Conservation (phyloP, 2,329 filamentous ascomycete genomes). For the Fusarium azukiicola region DNA sequence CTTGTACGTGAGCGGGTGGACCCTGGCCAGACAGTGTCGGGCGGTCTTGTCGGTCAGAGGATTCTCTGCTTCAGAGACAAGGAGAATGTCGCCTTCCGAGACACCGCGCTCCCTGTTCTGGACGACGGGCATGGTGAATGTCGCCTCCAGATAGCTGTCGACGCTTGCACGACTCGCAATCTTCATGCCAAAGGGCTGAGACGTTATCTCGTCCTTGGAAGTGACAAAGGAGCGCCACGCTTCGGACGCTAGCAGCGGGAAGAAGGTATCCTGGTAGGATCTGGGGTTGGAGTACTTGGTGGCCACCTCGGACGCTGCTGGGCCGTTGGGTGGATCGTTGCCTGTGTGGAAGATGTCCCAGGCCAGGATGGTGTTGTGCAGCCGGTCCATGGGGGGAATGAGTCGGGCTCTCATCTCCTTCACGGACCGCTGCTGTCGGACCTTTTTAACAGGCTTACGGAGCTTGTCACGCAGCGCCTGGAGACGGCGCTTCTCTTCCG, state of each 20-base stretch:
- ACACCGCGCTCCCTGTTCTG: conserved; percentile 87
- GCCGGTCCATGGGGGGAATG: conserved; percentile 90
- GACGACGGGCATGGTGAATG: conserved; percentile 87
- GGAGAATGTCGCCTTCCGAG: conserved; percentile 92
- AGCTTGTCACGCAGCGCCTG: conserved; percentile 75
- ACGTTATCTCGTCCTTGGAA: conserved; percentile 91
- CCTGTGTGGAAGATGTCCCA: conserved; percentile 98
- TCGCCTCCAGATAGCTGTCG: conserved; percentile 95
- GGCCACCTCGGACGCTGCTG: conserved; percentile 87
- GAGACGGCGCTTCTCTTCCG: conserved; percentile 69
- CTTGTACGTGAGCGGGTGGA: conserved; percentile 89
- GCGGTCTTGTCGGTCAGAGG: conserved; percentile 84
- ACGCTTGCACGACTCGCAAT: conserved; percentile 93
- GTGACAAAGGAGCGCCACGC: conserved; percentile 98
- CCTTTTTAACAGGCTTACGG: conserved; percentile 90
- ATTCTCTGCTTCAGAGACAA: conserved; percentile 87
- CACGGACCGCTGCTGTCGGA: conserved; percentile 88
- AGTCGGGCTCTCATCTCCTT: conserved; percentile 98
- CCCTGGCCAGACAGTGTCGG: conserved; percentile 92
- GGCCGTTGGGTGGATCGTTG: conserved; percentile 90
- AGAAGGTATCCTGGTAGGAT: conserved; percentile 94
- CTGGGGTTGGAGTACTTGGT: conserved; percentile 88
- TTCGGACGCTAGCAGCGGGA: conserved; percentile 93
- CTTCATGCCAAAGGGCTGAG: conserved; percentile 92
- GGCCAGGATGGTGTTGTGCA: conserved; percentile 92